Evolutionary conservation across 2,329 filamentous ascomycete genomes (phyloP).

Genomic region (Fusarium domesticum): DNA sequence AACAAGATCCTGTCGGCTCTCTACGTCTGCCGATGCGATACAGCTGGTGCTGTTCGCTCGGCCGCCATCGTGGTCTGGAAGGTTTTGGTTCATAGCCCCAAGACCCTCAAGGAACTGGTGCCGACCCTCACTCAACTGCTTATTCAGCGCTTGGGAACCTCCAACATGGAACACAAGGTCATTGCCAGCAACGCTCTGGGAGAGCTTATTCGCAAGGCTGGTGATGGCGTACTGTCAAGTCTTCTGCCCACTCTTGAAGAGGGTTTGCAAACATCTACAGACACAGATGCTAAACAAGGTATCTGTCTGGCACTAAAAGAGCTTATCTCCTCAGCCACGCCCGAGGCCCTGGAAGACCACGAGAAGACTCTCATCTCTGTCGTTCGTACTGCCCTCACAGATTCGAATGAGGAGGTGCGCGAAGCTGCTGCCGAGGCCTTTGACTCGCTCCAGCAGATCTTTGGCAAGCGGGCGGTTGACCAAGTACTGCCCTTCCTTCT

Average conservation of each 20-base stretch:
- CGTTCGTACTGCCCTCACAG: constrained; percentile 86
- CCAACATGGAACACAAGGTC: constrained; percentile 97
- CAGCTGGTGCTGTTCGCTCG: constrained; percentile 82
- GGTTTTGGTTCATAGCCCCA: constrained; percentile 86
- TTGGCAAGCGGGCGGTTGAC: constrained; percentile 92
- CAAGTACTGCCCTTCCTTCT: constrained; percentile 92
- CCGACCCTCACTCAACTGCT: constrained; percentile 93
- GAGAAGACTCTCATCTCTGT: constrained; percentile 94
- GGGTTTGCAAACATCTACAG: constrained; percentile 80
- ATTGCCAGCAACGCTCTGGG: constrained; percentile 97
- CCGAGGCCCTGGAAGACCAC: constrained; percentile 87
- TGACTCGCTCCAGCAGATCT: constrained; percentile 86
- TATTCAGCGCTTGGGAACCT: constrained; percentile 87
- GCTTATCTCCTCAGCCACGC: constrained; percentile 82
- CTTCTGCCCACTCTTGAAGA: constrained; percentile 90
- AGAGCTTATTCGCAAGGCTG: constrained; percentile 94
- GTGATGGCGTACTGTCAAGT: constrained; percentile 85
- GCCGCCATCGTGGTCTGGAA: constrained; percentile 96
- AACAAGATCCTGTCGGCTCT: constrained; percentile 97
- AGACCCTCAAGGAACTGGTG: constrained; percentile 90
- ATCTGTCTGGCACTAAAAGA: constrained; percentile 96
- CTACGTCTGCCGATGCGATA: constrained; percentile 97
- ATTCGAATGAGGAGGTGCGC: constrained; percentile 83
- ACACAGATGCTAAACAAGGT: constrained; percentile 91
- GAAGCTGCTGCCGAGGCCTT: constrained; percentile 97